Base-by-base conservation (phyloP, 2,329 filamentous ascomycete species). In the Plectosphaerella cucumerina region DNA sequence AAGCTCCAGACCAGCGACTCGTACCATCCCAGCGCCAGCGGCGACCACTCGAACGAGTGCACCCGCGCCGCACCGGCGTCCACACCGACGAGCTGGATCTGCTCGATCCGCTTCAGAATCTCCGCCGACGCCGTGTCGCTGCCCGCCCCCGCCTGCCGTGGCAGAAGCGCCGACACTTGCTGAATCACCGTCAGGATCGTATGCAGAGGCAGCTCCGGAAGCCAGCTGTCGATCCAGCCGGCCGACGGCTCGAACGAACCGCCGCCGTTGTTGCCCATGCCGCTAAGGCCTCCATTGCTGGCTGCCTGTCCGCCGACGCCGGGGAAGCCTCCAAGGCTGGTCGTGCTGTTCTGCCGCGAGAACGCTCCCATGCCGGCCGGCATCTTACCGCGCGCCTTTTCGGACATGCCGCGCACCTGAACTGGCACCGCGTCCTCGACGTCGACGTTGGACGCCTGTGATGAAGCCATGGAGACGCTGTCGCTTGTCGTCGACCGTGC, bases 301-400 rank as follows among this genome's bases (percentile, higher is more conserved):
- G 78, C 70, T 2, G 81, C 78, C 51, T 80, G 74, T 17, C 79
- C 77, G 21, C 82, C 70, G 39, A 79, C 75, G 12, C 85, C 81
- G 3, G 47, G 23, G 61, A 86, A 76, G 59, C 84, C 84, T 52
- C 77, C 82, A 34, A 97, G 76, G 61, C 90, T 96, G 1, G 89
- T 89, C 23, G 86, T 89, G 67, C 91, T 95, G 63, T 94, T 96
- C 63, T 96, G 91, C 17, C 93, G 80, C 1, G 92, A 96, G 65
- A 97, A 96, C 2, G 82, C 82, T n/a, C 82, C 80, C 47, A 86
- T 78, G 1, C 89, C 88, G 12, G 89, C 90, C 23, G 93, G 94
- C 84, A 96, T 90, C 69, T 99, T 99, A 8, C 94, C 94, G 47
- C 94, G 80, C 15, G 94, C 94, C 67, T 97, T 99, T 69, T 97